phyloP scores from a whole-genome alignment of 192 early-diverging fungal species.

The Backusella parvicylindrica region DNA sequence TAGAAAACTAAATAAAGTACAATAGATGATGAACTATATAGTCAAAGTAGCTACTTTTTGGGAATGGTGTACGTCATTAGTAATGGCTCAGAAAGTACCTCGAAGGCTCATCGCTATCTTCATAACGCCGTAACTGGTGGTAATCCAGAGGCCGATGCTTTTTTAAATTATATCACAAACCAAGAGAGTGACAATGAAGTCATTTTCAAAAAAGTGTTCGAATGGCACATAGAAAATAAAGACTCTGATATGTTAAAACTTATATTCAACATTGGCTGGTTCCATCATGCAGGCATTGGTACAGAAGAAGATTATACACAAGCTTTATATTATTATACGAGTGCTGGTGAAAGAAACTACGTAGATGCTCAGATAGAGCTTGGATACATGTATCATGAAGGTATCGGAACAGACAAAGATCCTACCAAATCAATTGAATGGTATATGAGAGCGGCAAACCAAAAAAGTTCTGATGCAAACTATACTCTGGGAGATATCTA shows the following conservation, averaged over 20 bases:
- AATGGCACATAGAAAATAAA: not conserved
- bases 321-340: not conserved
- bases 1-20: not conserved
- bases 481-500: not conserved
- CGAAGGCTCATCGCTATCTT: not conserved
- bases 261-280: not conserved
- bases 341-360: not conserved
- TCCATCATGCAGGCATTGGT: not conserved
- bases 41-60: not conserved
- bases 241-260: not conserved
- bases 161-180: not conserved
- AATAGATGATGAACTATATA: not conserved
- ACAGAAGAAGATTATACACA: not conserved
- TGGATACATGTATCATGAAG: not conserved
- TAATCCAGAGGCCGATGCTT: not conserved
- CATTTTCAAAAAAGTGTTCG: not conserved
- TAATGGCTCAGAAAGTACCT: not conserved
- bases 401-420: not conserved
- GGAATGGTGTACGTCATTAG: not conserved
- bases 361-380: not conserved
- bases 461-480: not conserved
- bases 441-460: not conserved
- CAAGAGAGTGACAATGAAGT: not conserved
- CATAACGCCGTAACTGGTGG: too few species aligned
- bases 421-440: not conserved